phyloP scores from a whole-genome alignment of 2,329 filamentous ascomycete species.

The Alternaria sp. region DNA sequence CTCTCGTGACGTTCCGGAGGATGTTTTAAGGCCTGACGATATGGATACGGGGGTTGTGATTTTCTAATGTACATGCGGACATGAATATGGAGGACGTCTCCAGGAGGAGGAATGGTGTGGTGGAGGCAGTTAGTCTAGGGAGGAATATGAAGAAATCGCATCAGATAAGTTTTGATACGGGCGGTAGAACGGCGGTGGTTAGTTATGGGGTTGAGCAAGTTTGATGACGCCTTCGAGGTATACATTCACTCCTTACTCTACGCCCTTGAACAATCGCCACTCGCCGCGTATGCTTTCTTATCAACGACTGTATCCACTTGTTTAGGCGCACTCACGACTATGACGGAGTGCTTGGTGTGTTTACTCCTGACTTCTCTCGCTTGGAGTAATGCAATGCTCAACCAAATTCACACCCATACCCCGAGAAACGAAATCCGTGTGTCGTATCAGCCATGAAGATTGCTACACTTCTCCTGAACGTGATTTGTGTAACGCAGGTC shows the following conservation, averaged over 20 bases:
- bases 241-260: neutral
- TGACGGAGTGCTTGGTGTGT: neutral
- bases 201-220: neutral
- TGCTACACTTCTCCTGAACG: neutral
- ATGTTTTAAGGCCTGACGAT: neutral
- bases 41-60: neutral
- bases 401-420: neutral
- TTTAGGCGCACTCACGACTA: neutral
- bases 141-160: neutral
- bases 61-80: neutral
- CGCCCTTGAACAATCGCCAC: neutral
- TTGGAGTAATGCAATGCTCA: neutral
- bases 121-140: rapidly evolving
- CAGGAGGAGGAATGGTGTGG: neutral
- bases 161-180: neutral
- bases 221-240: neutral
- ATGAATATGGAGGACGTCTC: neutral
- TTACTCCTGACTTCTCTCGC: neutral
- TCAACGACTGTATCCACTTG: neutral
- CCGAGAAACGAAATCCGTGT: neutral
- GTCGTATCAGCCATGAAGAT: neutral
- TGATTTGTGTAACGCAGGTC: neutral
- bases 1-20: neutral
- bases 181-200: neutral
- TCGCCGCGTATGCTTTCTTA: neutral